Conservation (phyloP, 1,284 basidiomycete genomes). For the Cryptococcus depauperatus region DNA sequence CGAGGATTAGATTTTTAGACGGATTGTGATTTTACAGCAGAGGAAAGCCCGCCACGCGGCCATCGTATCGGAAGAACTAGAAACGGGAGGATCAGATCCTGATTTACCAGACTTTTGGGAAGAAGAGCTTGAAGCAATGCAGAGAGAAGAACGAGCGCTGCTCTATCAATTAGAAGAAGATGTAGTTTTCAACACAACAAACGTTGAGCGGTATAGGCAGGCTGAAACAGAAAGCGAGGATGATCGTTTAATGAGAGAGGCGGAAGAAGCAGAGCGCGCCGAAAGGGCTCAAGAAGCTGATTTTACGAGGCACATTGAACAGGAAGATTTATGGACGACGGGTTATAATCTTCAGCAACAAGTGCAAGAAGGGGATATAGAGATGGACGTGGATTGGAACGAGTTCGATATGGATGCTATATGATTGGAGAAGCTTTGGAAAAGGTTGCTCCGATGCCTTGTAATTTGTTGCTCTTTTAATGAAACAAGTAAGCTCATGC, state of each 20-base stretch:
- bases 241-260: slow-evolving; percentile 27
- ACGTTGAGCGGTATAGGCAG: background rate
- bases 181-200: no score
- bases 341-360: background rate
- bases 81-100: slow-evolving; percentile 33
- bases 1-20: slow-evolving; percentile 33
- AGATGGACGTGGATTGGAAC: slow-evolving; percentile 24
- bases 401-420: slow-evolving; percentile 29
- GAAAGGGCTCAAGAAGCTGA: slow-evolving; percentile 25
- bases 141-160: slow-evolving; percentile 16
- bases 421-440: no score
- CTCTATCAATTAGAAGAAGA: slow-evolving; percentile 2
- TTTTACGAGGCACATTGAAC: slow-evolving; percentile 18
- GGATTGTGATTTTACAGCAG: slow-evolving; percentile 33
- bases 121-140: slow-evolving; percentile 19
- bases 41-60: slow-evolving; percentile 25
- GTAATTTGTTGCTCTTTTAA: no score
- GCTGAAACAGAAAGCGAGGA: slow-evolving; percentile 16
- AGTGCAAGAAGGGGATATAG: slow-evolving; percentile 8
- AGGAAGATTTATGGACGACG: slow-evolving; percentile 8
- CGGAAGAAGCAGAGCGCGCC: slow-evolving; percentile 28
- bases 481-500: no score
- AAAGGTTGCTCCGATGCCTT: no score
- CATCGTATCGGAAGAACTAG: slow-evolving; percentile 26
- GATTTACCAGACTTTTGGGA: slow-evolving; percentile 36